A percentile compares a stretch with the other conserved stretches of the same genome.
Evolutionary conservation across 1,139 yeast genomes (phyloP).

Genomic region (Yamadazyma spencermartinsiae): DNA sequence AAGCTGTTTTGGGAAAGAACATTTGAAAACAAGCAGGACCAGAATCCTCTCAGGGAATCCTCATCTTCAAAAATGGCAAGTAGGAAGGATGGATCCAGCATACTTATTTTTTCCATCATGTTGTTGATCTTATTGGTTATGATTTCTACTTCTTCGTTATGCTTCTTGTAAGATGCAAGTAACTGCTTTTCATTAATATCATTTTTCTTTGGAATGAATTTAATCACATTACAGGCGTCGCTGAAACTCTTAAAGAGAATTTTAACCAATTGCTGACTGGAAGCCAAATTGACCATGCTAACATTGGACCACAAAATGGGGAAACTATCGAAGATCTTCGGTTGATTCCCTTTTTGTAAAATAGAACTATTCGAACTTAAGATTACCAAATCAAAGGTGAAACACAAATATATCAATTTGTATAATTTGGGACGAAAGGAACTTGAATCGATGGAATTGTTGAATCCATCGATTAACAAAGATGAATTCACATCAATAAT

Average conservation of each 20-base stretch:
- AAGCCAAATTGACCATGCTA: constrained; percentile 20
- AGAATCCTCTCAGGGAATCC: constrained; percentile 50
- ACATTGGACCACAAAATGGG: constrained; percentile 50
- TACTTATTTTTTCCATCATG: constrained; percentile 35
- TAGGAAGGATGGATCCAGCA: constrained; percentile 46
- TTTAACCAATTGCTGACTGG: constrained; percentile 21
- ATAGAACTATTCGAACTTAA: constrained; percentile 54
- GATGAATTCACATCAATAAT: constrained; percentile 31
- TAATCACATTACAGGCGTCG: constrained; percentile 43
- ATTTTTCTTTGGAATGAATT: constrained; percentile 30
- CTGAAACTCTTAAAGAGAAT: constrained; percentile 42
- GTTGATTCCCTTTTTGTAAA: constrained; percentile 37
- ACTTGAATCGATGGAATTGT: neutral
- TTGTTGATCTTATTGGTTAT: constrained; percentile 24
- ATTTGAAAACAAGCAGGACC: constrained; percentile 71
- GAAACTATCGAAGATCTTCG: constrained; percentile 45
- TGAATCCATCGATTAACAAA: constrained; percentile 17
- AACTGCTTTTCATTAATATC: constrained; percentile 21
- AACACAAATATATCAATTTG: constrained; percentile 45
- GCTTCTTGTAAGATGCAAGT: constrained; percentile 28
- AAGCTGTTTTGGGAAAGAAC: constrained; percentile 66
- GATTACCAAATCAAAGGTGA: constrained; percentile 57
- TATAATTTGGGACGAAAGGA: constrained; percentile 14
- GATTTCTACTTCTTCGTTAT: constrained; percentile 30
- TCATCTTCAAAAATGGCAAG: constrained; percentile 27